These are phyloP conservation scores for Priceomyces castillae DNA, from an alignment of 805 yeast species.

Conservation along the genomic window DNA sequence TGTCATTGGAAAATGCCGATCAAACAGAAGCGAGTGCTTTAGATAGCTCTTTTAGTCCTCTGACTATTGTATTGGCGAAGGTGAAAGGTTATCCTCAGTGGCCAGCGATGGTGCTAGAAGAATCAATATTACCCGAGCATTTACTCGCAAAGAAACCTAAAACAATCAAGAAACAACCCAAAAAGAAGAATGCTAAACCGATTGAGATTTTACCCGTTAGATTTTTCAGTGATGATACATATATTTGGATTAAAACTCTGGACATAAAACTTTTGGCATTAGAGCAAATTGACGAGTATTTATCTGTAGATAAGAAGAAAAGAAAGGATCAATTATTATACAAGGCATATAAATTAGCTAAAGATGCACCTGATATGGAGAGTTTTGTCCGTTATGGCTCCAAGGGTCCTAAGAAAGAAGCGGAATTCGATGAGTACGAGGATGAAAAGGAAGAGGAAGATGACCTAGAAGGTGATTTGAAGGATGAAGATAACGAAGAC, in stretches of 20 bases:
- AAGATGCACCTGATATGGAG: slow-evolving; percentile 42
- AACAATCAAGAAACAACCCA: slow-evolving; percentile 22
- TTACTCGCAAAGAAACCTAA: slow-evolving; percentile 53
- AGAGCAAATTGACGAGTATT: slow-evolving; percentile 41
- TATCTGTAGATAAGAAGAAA: slow-evolving; percentile 25
- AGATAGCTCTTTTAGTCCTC: slow-evolving; percentile 9
- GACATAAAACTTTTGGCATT: slow-evolving; percentile 49
- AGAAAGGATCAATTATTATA: slow-evolving; percentile 45
- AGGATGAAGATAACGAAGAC: slow-evolving; percentile 14
- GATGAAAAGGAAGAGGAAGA: slow-evolving; percentile 25
- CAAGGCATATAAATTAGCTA: slow-evolving; percentile 54
- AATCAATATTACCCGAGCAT: slow-evolving; percentile 55
- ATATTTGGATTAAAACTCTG: slow-evolving; percentile 57
- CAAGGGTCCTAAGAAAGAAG: slow-evolving; percentile 21
- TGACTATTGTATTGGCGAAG: slow-evolving; percentile 57
- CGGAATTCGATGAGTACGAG: slow-evolving; percentile 46
- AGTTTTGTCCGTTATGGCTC: slow-evolving; percentile 41
- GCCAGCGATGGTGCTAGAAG: slow-evolving; percentile 82
- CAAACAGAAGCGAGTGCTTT: not conserved
- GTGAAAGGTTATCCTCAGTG: slow-evolving; percentile 86
- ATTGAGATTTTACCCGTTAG: slow-evolving; percentile 49
- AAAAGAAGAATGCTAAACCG: slow-evolving; percentile 14
- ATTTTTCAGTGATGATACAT: slow-evolving; percentile 70
- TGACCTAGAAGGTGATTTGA: slow-evolving; percentile 16
- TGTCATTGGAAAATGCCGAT: not conserved